phyloP scores from a whole-genome alignment of 768 basidiomycete species.

The Daedaleopsis nitida region DNA sequence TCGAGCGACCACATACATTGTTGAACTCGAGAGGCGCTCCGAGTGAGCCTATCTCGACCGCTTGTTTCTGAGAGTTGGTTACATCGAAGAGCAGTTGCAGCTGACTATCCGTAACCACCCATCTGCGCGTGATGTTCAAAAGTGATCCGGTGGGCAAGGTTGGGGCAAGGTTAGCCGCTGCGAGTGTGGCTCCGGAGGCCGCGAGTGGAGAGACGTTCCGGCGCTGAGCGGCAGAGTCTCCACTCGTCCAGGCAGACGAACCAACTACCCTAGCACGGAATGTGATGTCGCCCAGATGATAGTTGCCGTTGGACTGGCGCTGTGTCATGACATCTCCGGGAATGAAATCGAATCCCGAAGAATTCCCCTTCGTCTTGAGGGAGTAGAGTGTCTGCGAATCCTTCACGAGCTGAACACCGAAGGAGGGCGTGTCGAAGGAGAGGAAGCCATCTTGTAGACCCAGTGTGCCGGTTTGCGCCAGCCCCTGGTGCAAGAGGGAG shows the following conservation, averaged over 20 bases:
- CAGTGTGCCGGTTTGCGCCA: slow-evolving; percentile 33
- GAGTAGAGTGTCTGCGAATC: slow-evolving; percentile 60
- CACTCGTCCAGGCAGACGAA: slow-evolving; percentile 46
- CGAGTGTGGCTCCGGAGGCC: slow-evolving; percentile 46
- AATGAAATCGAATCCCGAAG: slow-evolving; percentile 50
- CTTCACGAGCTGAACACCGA: slow-evolving; percentile 50
- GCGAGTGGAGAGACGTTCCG: slow-evolving; percentile 39
- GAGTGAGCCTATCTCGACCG: slow-evolving; percentile 56
- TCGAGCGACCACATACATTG: slow-evolving; percentile 40
- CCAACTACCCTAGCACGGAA: slow-evolving; percentile 51
- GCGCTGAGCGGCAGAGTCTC: slow-evolving; percentile 47
- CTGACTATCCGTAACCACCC: slow-evolving; percentile 43
- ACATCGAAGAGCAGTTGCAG: slow-evolving; percentile 55
- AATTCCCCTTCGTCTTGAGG: slow-evolving; percentile 38
- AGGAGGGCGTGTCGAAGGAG: slow-evolving; percentile 46
- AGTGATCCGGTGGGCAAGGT: slow-evolving; percentile 48
- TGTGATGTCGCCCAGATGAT: slow-evolving; percentile 59
- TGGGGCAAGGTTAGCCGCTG: slow-evolving; percentile 50
- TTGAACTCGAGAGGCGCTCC: slow-evolving; percentile 59
- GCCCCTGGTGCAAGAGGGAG: not conserved
- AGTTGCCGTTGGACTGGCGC: slow-evolving; percentile 49
- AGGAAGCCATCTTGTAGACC: slow-evolving; percentile 50
- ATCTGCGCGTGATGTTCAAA: slow-evolving; percentile 52
- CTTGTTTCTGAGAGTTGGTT: slow-evolving; percentile 44
- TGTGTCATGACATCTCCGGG: slow-evolving; percentile 52